Base-by-base conservation (phyloP, 495 filamentous ascomycete species). In the Aspergillus bertholletiae region DNA sequence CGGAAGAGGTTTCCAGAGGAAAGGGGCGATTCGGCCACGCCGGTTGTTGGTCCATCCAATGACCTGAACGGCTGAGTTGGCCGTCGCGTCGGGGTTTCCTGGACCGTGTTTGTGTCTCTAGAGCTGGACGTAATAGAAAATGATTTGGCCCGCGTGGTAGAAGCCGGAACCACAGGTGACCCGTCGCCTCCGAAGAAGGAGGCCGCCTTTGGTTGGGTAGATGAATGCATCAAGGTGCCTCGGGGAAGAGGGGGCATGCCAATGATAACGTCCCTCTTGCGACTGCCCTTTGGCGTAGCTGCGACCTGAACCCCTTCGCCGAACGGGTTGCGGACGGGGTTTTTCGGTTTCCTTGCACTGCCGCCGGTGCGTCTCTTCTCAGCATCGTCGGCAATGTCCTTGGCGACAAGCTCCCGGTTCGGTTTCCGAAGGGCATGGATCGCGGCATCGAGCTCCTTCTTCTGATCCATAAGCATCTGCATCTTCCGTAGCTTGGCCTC, bases 401-500 rank as follows among this genome's bases (percentile, higher is more conserved):
- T 84, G 12, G 84, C 85, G 12, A 88, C 90, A 39, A 93, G 74
- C 6, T 86, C 80, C 51, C 94, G 80, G 63, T 97, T 96, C 5
- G 94, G 94, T 67, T 87, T 96, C 60, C 91, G 89, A 24, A 97
- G 74, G 1, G 88, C 78, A 11, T 81, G 74, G 54, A 97, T 97
- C 12, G 93, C 94, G 30, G 88, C 84, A 61, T 88, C 84, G 23
- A 97, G 75, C 63, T 96, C 89, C 53, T 86, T 85, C 54, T 95
- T 86, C 45, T 80, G 76, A 18, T 82, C 75, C 11, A 71, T 65
- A 6, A 96, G 74, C 39, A 82, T 78, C 20, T 89, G 86, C 57
- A 90, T 87, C 68, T 89, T 88, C 59, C 80, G 84, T 44, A 85
- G 67, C 67, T 88, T 96, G 13, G 77, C 71, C 59, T 88, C 84